These are phyloP conservation scores for Pseudogymnoascus sp. DNA, from an alignment of 2,329 filamentous ascomycete species.

Conservation along the genomic window DNA sequence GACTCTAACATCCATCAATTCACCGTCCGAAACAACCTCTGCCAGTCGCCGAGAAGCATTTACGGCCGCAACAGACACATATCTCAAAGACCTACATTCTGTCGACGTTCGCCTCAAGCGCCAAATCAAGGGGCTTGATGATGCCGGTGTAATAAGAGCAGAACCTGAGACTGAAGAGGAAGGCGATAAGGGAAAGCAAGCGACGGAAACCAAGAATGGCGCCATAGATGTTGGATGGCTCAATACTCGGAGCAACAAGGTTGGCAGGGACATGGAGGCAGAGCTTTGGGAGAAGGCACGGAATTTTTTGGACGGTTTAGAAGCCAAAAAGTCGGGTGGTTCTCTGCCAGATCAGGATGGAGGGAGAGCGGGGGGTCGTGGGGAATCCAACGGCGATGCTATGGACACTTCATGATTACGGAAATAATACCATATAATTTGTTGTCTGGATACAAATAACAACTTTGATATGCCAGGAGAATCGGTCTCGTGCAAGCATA, in stretches of 20 bases:
- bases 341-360: not conserved
- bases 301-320: constrained; percentile 40
- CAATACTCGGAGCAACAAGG: constrained; percentile 75
- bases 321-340: constrained; percentile 1
- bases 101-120: constrained; percentile 67
- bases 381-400: not conserved
- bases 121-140: constrained; percentile 71
- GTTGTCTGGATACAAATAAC: not conserved
- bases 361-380: not conserved
- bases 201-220: constrained; percentile 39
- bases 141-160: constrained; percentile 59
- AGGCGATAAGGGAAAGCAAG: constrained; percentile 21
- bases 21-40: constrained; percentile 11
- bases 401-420: not conserved
- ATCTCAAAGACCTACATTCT: constrained; percentile 63
- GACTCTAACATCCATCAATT: constrained; percentile 45
- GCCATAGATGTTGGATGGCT: constrained; percentile 76
- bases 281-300: constrained; percentile 64
- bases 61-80: constrained; percentile 52
- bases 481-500: not conserved
- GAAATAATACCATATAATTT: not conserved
- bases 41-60: constrained; percentile 36
- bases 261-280: constrained; percentile 73
- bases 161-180: constrained; percentile 14
- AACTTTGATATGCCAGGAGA: not conserved